phyloP scores from a whole-genome alignment of 228 moss, liverwort and hornwort genomes.

The Sphagnum magellanicum region DNA sequence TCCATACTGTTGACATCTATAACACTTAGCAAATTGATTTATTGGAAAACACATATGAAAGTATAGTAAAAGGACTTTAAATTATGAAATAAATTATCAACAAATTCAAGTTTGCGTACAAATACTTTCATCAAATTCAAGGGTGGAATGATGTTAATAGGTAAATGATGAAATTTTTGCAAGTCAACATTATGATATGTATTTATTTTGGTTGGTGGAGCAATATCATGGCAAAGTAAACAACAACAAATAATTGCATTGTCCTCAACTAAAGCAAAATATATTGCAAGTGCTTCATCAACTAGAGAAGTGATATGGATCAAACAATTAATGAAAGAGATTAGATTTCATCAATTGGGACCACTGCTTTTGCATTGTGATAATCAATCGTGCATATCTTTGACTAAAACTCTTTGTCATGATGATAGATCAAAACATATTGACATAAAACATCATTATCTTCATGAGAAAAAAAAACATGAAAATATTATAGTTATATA shows the following conservation, averaged over 20 bases:
- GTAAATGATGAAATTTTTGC: constrained; percentile 1
- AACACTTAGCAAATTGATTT: background rate
- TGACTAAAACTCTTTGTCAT: no score
- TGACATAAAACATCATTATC: no score
- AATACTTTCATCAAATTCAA: constrained; percentile 2
- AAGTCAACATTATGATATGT: constrained; percentile 9
- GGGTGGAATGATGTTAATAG: constrained; percentile 1
- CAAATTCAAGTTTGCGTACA: background rate
- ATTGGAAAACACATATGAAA: background rate
- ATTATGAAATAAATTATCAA: constrained; percentile 4
- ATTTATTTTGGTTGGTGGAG: background rate
- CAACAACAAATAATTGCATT: background rate
- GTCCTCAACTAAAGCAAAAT: background rate
- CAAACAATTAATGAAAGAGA: no score
- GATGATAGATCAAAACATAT: no score
- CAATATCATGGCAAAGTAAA: background rate
- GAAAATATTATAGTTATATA: no score
- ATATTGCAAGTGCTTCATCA: background rate
- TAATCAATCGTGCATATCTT: no score
- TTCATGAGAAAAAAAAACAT: no score
- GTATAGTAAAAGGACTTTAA: constrained; percentile 3
- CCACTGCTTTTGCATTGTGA: no score
- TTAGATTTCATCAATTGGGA: no score
- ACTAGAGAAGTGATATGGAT: no score
- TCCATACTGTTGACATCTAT: no score